phyloP scores from a whole-genome alignment of 1,284 basidiomycete genomes.

The Trichosporon asahii region DNA sequence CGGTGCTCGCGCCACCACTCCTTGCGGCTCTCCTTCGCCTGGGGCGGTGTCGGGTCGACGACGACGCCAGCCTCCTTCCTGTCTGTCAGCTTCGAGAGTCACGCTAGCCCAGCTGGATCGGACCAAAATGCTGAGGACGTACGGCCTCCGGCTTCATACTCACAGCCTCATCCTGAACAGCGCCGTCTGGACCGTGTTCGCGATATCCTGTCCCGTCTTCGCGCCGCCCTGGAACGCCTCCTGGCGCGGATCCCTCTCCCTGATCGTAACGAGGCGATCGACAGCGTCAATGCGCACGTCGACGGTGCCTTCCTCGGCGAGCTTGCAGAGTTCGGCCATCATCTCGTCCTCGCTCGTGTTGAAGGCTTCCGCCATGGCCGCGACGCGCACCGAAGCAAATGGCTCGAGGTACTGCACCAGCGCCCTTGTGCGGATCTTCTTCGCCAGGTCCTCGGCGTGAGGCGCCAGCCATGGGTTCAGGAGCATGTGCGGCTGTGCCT shows the following conservation, averaged over 20 bases:
- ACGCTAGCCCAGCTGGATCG: not conserved
- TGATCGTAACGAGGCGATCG: slow-evolving; percentile 36
- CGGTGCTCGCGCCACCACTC: slow-evolving; percentile 5
- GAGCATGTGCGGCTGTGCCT: slow-evolving; percentile 30
- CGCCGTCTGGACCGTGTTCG: slow-evolving; percentile 26
- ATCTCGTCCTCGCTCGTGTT: slow-evolving; percentile 27
- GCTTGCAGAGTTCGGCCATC: slow-evolving; percentile 30
- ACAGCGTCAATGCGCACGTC: slow-evolving; percentile 44
- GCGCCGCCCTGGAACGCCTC: slow-evolving; percentile 33
- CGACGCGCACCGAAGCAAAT: slow-evolving; percentile 37
- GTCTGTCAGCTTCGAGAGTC: not conserved
- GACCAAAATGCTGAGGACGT: not conserved
- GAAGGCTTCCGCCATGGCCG: slow-evolving; percentile 40
- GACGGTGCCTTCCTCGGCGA: slow-evolving; percentile 34
- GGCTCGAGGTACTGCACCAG: slow-evolving; percentile 46
- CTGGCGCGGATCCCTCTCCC: slow-evolving; percentile 27
- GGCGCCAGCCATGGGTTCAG: slow-evolving; percentile 35
- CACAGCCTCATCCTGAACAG: slow-evolving; percentile 41
- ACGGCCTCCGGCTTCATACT: slow-evolving; percentile 24
- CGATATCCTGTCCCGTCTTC: slow-evolving; percentile 27
- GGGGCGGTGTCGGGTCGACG: slow-evolving; percentile 29
- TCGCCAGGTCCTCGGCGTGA: slow-evolving; percentile 25
- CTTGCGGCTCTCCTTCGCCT: not conserved
- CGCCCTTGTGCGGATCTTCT: slow-evolving; percentile 34
- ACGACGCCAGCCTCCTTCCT: slow-evolving; percentile 39